phyloP scores from a whole-genome alignment of 768 basidiomycete species.

The Mycena metata region DNA sequence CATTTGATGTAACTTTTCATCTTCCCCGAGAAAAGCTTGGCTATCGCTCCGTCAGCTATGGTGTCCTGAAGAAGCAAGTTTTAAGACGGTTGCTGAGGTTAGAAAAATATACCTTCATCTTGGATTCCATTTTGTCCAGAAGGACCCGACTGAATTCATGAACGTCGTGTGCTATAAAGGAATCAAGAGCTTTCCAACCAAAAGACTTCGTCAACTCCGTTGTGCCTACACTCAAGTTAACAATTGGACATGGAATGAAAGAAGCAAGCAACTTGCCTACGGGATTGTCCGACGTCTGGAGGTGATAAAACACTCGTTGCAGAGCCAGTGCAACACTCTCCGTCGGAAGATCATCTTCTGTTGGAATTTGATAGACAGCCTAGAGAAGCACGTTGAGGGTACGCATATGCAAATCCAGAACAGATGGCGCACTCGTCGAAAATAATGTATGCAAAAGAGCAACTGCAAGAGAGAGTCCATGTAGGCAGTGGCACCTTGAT shows the following conservation, averaged over 20 bases:
- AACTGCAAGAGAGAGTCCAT: slow-evolving; percentile 99
- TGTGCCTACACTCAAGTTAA: slow-evolving; percentile 70
- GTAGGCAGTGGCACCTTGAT: slow-evolving; percentile 99
- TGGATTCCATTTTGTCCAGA: slow-evolving; percentile 95
- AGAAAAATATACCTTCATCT: slow-evolving; percentile 89
- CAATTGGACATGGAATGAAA: not conserved
- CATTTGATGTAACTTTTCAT: slow-evolving; percentile 99
- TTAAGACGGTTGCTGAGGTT: slow-evolving; percentile 12
- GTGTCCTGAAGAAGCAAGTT: slow-evolving; percentile 67
- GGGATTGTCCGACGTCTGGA: slow-evolving; percentile 97
- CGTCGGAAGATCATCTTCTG: slow-evolving; percentile 92
- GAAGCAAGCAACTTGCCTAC: slow-evolving; percentile 76
- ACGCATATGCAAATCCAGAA: slow-evolving; percentile 9
- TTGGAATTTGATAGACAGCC: slow-evolving; percentile 99
- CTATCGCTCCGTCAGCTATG: slow-evolving; percentile 55
- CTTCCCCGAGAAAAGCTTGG: slow-evolving; percentile 94
- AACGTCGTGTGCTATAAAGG: slow-evolving; percentile 98
- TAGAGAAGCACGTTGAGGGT: slow-evolving; percentile 47
- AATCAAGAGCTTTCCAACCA: slow-evolving; percentile 85
- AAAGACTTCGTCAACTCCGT: slow-evolving; percentile 99
- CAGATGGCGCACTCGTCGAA: slow-evolving; percentile 78
- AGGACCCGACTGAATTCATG: slow-evolving; percentile 99
- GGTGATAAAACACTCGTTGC: slow-evolving; percentile 97
- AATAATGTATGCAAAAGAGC: slow-evolving; percentile 92
- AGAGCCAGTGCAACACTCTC: slow-evolving; percentile 96